Conservation (phyloP, 768 basidiomycete genomes). For the Pleurotus salmoneostramineus region DNA sequence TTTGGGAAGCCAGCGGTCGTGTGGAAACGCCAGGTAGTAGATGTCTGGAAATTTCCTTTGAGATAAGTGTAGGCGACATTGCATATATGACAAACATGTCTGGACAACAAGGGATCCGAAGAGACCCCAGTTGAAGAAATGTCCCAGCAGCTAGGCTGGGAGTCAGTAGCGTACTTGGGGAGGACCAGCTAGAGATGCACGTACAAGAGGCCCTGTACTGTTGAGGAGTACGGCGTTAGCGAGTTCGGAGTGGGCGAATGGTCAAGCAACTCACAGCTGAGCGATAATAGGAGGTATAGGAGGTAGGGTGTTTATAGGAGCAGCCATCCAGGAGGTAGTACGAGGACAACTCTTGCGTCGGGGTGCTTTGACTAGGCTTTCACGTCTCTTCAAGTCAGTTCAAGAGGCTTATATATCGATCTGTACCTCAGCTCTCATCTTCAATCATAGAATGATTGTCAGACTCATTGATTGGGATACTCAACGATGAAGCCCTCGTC, state of each 20-base stretch:
- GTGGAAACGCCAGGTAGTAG: slow-evolving; percentile 23
- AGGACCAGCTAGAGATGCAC: not conserved
- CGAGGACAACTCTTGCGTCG: too few species aligned
- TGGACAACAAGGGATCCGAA: slow-evolving; percentile 18
- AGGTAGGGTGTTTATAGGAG: not conserved
- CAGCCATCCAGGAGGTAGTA: too few species aligned
- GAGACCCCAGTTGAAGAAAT: slow-evolving; percentile 16
- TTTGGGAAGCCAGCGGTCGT: slow-evolving; percentile 17
- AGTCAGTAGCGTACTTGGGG: not conserved
- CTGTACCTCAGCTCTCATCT: too few species aligned
- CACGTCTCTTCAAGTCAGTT: too few species aligned
- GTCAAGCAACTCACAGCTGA: not conserved
- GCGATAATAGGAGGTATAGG: not conserved
- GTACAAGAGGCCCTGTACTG: not conserved
- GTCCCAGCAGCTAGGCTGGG: slow-evolving; percentile 12
- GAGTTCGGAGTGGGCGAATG: too few species aligned
- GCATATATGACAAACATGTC: slow-evolving; percentile 16
- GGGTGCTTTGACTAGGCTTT: too few species aligned
- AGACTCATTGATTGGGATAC: too few species aligned
- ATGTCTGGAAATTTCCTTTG: slow-evolving; percentile 14
- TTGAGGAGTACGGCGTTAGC: not conserved
- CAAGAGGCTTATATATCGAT: too few species aligned
- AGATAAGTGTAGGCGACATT: not conserved
- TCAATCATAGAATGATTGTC: too few species aligned
- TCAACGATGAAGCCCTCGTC: too few species aligned